A percentile compares a stretch with the other conserved stretches of the same genome.
These are phyloP conservation scores for Arthromyces matolae DNA, from an alignment of 768 basidiomycete genomes.

Conservation along the genomic window DNA sequence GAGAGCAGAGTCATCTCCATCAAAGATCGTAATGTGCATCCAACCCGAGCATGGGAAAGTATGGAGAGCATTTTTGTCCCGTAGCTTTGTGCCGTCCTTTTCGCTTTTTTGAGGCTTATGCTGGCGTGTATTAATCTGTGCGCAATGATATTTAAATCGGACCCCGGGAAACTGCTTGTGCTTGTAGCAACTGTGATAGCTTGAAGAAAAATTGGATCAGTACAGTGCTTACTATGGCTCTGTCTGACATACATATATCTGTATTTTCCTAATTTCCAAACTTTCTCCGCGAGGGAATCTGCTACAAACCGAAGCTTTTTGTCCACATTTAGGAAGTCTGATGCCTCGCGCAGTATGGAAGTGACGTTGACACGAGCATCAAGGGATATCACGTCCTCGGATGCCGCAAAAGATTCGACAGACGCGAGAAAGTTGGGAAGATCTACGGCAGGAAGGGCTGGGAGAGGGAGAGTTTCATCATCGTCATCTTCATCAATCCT, in stretches of 20 bases:
- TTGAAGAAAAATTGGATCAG: not conserved
- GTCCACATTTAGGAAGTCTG: not conserved
- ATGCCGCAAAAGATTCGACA: not conserved
- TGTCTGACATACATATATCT: slow-evolving; percentile 8
- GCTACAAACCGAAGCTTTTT: slow-evolving; percentile 5
- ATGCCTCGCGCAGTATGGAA: not conserved
- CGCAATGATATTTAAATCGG: slow-evolving; percentile 14
- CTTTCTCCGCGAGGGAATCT: not conserved
- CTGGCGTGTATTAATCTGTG: slow-evolving; percentile 14
- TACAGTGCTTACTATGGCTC: not conserved
- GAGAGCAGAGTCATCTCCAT: slow-evolving; percentile 1
- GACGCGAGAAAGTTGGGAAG: not conserved
- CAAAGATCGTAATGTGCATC: slow-evolving; percentile 21
- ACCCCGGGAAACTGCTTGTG: not conserved
- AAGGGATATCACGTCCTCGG: not conserved
- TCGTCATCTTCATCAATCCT: not conserved
- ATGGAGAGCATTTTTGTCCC: slow-evolving; percentile 22
- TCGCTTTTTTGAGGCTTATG: slow-evolving; percentile 17
- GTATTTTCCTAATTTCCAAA: slow-evolving; percentile 11
- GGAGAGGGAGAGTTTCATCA: not conserved
- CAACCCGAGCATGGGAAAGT: slow-evolving; percentile 24
- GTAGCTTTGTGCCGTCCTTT: slow-evolving; percentile 16
- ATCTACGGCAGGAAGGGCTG: not conserved
- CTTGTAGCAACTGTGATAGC: slow-evolving; percentile 8
- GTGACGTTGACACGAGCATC: slow-evolving; percentile 6